Evolutionary conservation across 2,329 filamentous ascomycete species (phyloP).

Genomic region (Hymenotorrendiella dingleyae): DNA sequence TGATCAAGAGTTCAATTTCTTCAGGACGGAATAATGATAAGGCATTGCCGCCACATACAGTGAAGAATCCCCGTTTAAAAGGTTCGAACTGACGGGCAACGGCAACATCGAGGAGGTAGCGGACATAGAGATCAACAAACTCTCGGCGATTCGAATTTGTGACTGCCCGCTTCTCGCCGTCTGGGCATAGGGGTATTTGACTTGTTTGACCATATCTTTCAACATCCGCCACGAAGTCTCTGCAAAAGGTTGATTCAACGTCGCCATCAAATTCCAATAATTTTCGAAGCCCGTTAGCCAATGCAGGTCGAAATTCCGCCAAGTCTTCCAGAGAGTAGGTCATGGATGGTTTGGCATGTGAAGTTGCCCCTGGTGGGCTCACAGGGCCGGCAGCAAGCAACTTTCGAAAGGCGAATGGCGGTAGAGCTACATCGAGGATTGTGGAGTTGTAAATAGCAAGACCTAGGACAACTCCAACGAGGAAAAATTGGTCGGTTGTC

Average conservation of each 20-base stretch:
- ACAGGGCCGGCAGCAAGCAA: slow-evolving; percentile 71
- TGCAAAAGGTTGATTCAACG: slow-evolving; percentile 72
- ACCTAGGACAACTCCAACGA: slow-evolving; percentile 81
- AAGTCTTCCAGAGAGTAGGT: slow-evolving; percentile 75
- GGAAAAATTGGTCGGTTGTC: slow-evolving; percentile 84
- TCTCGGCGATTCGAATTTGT: slow-evolving; percentile 81
- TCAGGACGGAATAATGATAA: slow-evolving; percentile 82
- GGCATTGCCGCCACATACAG: slow-evolving; percentile 83
- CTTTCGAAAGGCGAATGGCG: slow-evolving; percentile 85
- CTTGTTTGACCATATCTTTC: slow-evolving; percentile 69
- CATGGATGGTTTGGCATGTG: slow-evolving; percentile 55
- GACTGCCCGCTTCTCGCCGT: slow-evolving; percentile 68
- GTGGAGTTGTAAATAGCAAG: slow-evolving; percentile 94
- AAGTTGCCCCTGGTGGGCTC: slow-evolving; percentile 46
- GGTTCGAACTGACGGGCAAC: slow-evolving; percentile 83
- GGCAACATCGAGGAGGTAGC: slow-evolving; percentile 70
- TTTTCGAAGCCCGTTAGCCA: slow-evolving; percentile 70
- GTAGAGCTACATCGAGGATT: slow-evolving; percentile 81
- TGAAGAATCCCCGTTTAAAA: slow-evolving; percentile 91
- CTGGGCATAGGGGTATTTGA: slow-evolving; percentile 64
- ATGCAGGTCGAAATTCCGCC: slow-evolving; percentile 69
- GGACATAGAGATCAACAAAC: slow-evolving; percentile 80
- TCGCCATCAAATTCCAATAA: slow-evolving; percentile 80
- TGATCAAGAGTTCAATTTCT: slow-evolving; percentile 82
- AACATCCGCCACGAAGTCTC: slow-evolving; percentile 72